Percentiles rank a stretch among this genome's conserved stretches.
Evolutionary conservation across 352 stramenopile species (phyloP).

Genomic region (Phytophthora pseudosyringae): DNA sequence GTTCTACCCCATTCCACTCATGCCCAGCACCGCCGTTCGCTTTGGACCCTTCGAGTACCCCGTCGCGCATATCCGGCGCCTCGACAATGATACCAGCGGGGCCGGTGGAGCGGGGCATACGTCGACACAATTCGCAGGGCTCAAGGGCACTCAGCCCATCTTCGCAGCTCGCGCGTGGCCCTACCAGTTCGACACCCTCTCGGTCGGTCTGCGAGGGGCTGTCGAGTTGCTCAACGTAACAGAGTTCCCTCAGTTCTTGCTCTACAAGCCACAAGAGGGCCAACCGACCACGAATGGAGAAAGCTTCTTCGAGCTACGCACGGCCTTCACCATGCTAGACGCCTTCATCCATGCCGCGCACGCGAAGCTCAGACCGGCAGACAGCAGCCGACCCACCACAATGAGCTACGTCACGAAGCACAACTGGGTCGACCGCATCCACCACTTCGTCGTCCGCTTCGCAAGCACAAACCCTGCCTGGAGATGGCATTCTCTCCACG

Average conservation of each 20-base stretch:
- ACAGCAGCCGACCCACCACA: not conserved
- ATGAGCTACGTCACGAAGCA: constrained; percentile 39
- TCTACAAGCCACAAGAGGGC: constrained; percentile 23
- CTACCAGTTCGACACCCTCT: constrained; percentile 50
- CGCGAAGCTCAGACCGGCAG: not conserved
- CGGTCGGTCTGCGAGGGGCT: constrained; percentile 35
- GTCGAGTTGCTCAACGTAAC: constrained; percentile 36
- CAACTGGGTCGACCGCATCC: constrained; percentile 47
- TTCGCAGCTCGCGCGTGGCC: constrained; percentile 29
- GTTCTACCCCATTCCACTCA: constrained; percentile 31
- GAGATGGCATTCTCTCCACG: constrained; percentile 5
- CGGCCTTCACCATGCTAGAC: constrained; percentile 49
- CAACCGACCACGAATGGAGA: constrained; percentile 11
- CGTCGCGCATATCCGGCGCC: constrained; percentile 37
- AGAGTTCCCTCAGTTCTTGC: constrained; percentile 35
- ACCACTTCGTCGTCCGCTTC: constrained; percentile 37
- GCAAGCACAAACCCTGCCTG: not conserved
- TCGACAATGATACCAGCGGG: not conserved
- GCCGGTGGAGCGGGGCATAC: not conserved
- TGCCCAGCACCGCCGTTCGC: constrained; percentile 35
- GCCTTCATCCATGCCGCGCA: constrained; percentile 25
- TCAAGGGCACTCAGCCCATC: constrained; percentile 22
- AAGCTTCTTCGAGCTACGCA: constrained; percentile 27
- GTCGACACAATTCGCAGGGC: constrained; percentile 18
- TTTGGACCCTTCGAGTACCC: constrained; percentile 63